These are phyloP conservation scores for Fusarium sp. DNA, from an alignment of 2,329 filamentous ascomycete species.

Conservation along the genomic window DNA sequence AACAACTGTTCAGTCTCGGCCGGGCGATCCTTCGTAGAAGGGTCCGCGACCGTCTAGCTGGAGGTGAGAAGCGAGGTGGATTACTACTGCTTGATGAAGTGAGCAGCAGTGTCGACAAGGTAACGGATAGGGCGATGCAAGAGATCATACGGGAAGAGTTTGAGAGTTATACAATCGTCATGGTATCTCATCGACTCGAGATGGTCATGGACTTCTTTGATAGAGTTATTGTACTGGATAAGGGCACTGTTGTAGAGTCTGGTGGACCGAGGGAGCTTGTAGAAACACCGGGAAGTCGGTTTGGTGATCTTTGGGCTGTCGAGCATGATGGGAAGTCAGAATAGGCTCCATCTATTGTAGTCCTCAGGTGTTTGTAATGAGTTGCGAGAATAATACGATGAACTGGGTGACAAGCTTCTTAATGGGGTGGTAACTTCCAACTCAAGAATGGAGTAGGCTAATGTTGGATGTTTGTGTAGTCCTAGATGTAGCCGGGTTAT, in stretches of 20 bases:
- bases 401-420: no score
- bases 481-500: no score
- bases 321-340: conserved; percentile 26
- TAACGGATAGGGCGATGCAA: conserved; percentile 58
- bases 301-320: conserved; percentile 51
- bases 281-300: conserved; percentile 44
- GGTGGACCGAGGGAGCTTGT: conserved; percentile 45
- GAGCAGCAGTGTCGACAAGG: conserved; percentile 57
- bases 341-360: background rate
- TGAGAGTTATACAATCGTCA: conserved; percentile 64
- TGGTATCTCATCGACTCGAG: conserved; percentile 60
- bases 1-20: conserved; percentile 73
- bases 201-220: conserved; percentile 66
- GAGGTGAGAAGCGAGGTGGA: conserved; percentile 38
- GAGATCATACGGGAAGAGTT: conserved; percentile 57
- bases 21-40: conserved; percentile 64
- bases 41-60: conserved; percentile 31
- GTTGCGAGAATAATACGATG: background rate
- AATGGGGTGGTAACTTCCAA: no score
- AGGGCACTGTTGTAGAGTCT: conserved; percentile 59
- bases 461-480: no score
- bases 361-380: no score
- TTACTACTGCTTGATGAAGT: conserved; percentile 59
- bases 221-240: conserved; percentile 63
- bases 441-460: no score